Evolutionary conservation across 352 stramenopile species (phyloP), one percentile per base, ranked within the genome.

Genomic region (Phytophthora idaei): DNA sequence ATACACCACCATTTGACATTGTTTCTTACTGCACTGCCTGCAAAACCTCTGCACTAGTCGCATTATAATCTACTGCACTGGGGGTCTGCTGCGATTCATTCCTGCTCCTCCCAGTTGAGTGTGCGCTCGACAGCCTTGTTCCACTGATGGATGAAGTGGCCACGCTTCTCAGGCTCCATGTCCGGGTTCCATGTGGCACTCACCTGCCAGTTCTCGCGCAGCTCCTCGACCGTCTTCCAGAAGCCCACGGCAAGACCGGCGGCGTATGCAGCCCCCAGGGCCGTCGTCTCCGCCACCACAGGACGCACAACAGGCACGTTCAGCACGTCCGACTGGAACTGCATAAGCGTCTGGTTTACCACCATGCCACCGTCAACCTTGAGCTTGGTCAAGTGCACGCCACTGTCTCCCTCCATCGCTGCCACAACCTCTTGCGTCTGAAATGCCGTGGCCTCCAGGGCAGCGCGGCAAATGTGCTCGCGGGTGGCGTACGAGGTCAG

Each of bases 361-460:
- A 98, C 98, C 83, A 98, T 98, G 59, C 98, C 97, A 34, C 97
- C 97, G 74, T 99, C 97, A 1, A 99, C 97, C 76, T 97, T 97
- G 49, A 99, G 83, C 58, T 90, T 87, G 28, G 79, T 81, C 21
- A 98, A 81, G 57, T 95, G 81, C 28, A 98, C 86, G 12, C 90
- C 97, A 64, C 89, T 92, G 64, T 98, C 88, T 21, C 86, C 78
- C 56, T 98, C 95, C 93, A 99, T 98, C 42, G 97, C 96, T 27
- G 96, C 85, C 52, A 99, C 83, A 37, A 98, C 83, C 67, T 99
- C 96, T 64, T 90, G 89, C 15, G 87, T 92, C 84, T 99, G 97
- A 78, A 99, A 99, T 29, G 95, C 96, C 5, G 94, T 94, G 14
- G 97, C 90, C 78, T 99, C 97, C 10, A 99, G 81, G 29, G 97